phyloP scores from a whole-genome alignment of 352 stramenopile genomes.

The Plasmopara viticola region DNA sequence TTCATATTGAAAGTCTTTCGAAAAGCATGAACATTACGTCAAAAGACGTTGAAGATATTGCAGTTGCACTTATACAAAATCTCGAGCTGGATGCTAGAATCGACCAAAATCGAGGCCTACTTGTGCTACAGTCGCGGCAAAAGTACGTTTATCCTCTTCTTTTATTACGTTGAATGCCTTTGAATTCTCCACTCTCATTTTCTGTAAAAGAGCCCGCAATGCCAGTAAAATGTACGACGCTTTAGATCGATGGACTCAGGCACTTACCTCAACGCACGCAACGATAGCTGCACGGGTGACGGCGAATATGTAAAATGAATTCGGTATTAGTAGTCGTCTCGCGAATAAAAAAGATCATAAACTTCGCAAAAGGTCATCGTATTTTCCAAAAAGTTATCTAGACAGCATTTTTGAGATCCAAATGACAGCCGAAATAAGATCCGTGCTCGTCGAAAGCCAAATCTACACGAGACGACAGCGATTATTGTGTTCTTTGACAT shows the following conservation, averaged over 20 bases:
- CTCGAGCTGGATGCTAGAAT: conserved; percentile 84
- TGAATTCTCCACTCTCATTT: too few relatives aligned
- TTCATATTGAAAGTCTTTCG: conserved; percentile 85
- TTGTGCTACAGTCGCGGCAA: conserved; percentile 48
- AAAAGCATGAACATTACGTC: conserved; percentile 86
- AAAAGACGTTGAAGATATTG: conserved; percentile 85
- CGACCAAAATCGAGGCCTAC: conserved; percentile 74
- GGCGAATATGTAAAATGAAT: conserved; percentile 16
- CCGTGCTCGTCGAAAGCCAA: too few relatives aligned
- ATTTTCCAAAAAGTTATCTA: too few relatives aligned
- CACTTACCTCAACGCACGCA: conserved; percentile 45
- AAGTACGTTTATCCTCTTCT: conserved; percentile 21
- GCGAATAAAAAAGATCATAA: too few relatives aligned
- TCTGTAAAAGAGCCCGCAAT: conserved; percentile 33
- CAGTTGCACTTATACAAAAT: conserved; percentile 90
- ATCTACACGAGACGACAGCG: conserved; percentile 14
- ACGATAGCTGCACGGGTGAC: conserved; percentile 35
- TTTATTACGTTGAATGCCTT: too few relatives aligned
- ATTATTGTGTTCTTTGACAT: conserved; percentile 24
- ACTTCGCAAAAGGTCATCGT: too few relatives aligned
- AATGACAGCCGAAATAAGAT: too few relatives aligned
- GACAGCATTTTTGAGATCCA: too few relatives aligned
- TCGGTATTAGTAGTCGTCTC: background rate
- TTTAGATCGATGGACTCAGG: conserved; percentile 51
- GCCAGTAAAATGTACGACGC: conserved; percentile 65